Evolutionary conservation across 768 basidiomycete genomes (phyloP), one percentile per base, ranked within the genome.

Genomic region (Phlebiopsis flavidoalba): DNA sequence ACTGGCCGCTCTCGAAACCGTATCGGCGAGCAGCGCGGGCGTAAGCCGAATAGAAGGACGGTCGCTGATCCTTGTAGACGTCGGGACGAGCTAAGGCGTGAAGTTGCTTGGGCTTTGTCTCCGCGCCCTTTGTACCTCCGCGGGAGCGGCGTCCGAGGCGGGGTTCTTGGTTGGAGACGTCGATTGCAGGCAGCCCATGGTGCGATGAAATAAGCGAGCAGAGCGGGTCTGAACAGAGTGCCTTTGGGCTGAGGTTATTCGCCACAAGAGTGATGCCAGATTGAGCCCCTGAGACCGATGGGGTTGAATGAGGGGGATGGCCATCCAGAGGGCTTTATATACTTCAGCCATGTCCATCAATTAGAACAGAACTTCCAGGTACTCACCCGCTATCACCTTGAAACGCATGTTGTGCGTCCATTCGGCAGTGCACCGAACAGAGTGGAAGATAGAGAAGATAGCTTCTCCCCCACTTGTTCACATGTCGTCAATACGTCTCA

Each of bases 11-110:
- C 58, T 71, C 68, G 58, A 71, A 71, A 40, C 67, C 68, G 52
- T 69, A 71, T 36, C 70, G 66, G 37, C 67, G 67, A 1, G 68
- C 70, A 11, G 70, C 70, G 43, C 70, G 70, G 6, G 70, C 70
- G 57, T 71, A 71, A 1, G 66, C 70, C 19, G 70, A 58, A 47
- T 66, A 60, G 61, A 71, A 71, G 24, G 70, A 69, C 11, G 70
- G 70, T 10, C 70, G 64, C 40, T 65, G 3, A 49, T 61, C 61
- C 46, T 62, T 53, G 63, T 68, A 71, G 49, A 53, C 35, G 5
- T 63, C 63, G 40, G 69, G 67, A 22, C 69, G 67, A 19, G 60
- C 49, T 54, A 70, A 67, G 14, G 63, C 57, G 53, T 70, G 65
- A n/a, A 70, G 62, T 33, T 57, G 49, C 58, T 59, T 57, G 22